Evolutionary conservation across 306 rosid species (phyloP).

Genomic region (Cucumis hystrix): DNA sequence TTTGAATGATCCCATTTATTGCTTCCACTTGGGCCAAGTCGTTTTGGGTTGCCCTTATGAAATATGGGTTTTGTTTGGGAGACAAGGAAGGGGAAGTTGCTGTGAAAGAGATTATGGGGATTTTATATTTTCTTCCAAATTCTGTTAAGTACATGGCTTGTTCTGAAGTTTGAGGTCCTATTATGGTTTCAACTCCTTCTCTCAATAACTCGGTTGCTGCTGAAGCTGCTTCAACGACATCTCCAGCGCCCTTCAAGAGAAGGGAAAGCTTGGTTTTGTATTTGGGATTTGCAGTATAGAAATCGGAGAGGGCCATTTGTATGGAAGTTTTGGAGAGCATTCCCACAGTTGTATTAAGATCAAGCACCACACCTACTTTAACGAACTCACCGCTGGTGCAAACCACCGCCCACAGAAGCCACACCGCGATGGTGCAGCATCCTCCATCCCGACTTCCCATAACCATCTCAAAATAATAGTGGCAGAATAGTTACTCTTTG

Average conservation of each 20-base stretch:
- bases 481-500: no score
- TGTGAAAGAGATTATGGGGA: constrained; percentile 14
- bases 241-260: neutral
- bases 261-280: neutral
- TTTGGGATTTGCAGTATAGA: neutral
- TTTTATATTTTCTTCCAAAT: constrained; percentile 9
- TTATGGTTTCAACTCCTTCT: neutral
- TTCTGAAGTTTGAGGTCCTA: constrained; percentile 12
- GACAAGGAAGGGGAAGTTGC: constrained; percentile 9
- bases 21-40: constrained; percentile 16
- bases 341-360: neutral
- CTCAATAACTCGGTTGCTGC: constrained; percentile 11
- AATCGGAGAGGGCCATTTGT: neutral
- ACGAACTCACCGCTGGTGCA: neutral
- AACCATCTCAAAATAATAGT: no score
- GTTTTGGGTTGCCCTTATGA: constrained; percentile 3
- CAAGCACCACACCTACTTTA: constrained; percentile 10
- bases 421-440: neutral
- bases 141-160: constrained; percentile 8
- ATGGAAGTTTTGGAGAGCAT: neutral
- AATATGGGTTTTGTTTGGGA: constrained; percentile 5
- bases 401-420: neutral
- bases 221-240: neutral
- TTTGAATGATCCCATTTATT: constrained; percentile 12
- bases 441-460: neutral